Conservation (phyloP, 345 rosid species). For the Anacardium occidentale region DNA sequence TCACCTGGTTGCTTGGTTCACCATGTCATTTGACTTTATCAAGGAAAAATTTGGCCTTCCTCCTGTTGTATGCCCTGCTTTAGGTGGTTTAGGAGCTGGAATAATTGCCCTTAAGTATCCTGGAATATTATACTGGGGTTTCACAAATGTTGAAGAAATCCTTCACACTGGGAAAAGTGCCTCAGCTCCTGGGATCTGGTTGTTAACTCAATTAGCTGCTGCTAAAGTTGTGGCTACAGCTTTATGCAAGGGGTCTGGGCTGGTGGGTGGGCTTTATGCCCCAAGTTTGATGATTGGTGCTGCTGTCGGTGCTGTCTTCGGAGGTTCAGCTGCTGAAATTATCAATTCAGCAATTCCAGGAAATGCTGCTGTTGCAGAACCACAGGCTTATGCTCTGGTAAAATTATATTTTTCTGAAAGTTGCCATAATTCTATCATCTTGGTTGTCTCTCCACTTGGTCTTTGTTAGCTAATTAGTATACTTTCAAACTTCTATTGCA, state of each 20-base stretch:
- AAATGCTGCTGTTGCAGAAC: slow-evolving; percentile 95
- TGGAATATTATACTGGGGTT: slow-evolving; percentile 91
- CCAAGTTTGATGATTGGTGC: slow-evolving; percentile 99
- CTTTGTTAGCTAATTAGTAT: slow-evolving; percentile 18
- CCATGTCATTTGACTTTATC: slow-evolving; percentile 65
- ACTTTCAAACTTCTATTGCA: slow-evolving; percentile 34
- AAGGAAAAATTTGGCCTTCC: slow-evolving; percentile 83
- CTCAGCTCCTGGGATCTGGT: slow-evolving; percentile 97
- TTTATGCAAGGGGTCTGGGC: slow-evolving; percentile 95
- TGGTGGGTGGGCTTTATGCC: slow-evolving; percentile 96
- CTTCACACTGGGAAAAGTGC: slow-evolving; percentile 94
- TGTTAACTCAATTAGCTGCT: slow-evolving; percentile 80
- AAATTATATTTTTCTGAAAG: background rate
- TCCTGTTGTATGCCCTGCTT: slow-evolving; percentile 88
- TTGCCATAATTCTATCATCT: background rate
- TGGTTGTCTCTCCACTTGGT: background rate
- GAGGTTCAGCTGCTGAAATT: slow-evolving; percentile 88
- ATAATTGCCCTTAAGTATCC: slow-evolving; percentile 94
- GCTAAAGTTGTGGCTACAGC: slow-evolving; percentile 98
- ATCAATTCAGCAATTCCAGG: slow-evolving; percentile 94
- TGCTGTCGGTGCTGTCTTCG: slow-evolving; percentile 97
- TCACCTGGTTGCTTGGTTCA: slow-evolving; percentile 87
- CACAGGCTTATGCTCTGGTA: slow-evolving; percentile 99
- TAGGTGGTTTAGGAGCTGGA: slow-evolving; percentile 97
- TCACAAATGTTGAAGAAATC: slow-evolving; percentile 97